Evolutionary conservation across 2,329 filamentous ascomycete genomes (phyloP).

Genomic region (Emergomyces pasteurianus): DNA sequence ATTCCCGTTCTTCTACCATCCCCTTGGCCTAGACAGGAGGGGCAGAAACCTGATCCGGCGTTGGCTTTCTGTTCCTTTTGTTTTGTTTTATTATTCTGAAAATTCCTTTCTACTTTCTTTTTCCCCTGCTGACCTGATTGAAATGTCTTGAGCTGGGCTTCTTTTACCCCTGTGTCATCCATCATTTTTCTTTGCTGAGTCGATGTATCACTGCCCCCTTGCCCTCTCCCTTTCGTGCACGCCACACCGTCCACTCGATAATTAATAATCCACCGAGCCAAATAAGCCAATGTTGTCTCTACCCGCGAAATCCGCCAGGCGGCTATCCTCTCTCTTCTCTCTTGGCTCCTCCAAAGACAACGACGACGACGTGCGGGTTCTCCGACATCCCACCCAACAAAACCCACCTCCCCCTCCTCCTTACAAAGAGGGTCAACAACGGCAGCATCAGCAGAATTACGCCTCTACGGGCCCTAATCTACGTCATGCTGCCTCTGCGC

Average conservation of each 20-base stretch:
- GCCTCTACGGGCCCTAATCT: neutral
- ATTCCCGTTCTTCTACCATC: neutral
- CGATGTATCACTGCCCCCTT: neutral
- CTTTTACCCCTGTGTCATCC: neutral
- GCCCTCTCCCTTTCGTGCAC: neutral
- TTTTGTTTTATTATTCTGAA: neutral
- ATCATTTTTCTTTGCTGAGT: too few species aligned
- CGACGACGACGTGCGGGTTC: neutral
- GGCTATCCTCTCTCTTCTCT: slow-evolving; percentile 36
- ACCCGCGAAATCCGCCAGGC: slow-evolving; percentile 32
- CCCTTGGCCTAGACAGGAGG: neutral
- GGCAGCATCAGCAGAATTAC: neutral
- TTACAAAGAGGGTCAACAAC: neutral
- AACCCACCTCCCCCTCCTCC: neutral
- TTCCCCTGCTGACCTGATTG: too few species aligned
- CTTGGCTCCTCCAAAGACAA: slow-evolving; percentile 26
- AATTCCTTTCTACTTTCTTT: neutral
- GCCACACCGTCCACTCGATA: neutral
- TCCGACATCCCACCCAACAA: neutral
- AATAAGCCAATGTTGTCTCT: slow-evolving; percentile 20
- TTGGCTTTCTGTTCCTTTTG: neutral
- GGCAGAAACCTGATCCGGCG: neutral
- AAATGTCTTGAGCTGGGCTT: too few species aligned
- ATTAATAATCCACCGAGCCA: neutral
- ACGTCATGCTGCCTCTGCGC: slow-evolving; percentile 9